These are phyloP conservation scores for Aureobasidium sp. DNA, from an alignment of 2,329 filamentous ascomycete genomes.

Conservation along the genomic window DNA sequence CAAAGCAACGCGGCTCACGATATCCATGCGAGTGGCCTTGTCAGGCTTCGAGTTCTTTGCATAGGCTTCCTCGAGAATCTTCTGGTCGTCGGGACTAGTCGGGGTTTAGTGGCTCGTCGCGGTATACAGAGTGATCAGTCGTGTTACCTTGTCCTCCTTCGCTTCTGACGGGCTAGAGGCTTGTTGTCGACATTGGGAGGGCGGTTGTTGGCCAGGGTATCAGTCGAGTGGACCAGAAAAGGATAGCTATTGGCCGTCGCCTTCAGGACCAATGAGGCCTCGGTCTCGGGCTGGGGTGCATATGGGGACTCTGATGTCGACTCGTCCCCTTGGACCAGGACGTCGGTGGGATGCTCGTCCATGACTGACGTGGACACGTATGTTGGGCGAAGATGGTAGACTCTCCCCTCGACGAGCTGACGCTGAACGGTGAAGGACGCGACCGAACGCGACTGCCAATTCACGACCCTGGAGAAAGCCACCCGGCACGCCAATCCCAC, in stretches of 20 bases:
- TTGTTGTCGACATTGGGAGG: conserved; percentile 53
- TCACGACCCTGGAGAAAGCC: background rate
- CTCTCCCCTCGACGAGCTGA: background rate
- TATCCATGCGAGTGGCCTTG: conserved; percentile 74
- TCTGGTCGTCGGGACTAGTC: conserved; percentile 74
- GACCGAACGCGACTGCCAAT: background rate
- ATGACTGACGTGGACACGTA: background rate
- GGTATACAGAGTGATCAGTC: background rate
- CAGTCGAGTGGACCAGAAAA: conserved; percentile 53
- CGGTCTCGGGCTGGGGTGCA: conserved; percentile 3
- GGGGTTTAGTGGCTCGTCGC: background rate
- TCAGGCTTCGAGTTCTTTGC: conserved; percentile 81
- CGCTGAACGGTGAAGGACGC: background rate
- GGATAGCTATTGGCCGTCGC: conserved; percentile 31
- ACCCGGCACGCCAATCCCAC: background rate
- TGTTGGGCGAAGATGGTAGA: background rate
- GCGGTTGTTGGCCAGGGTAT: conserved; percentile 47
- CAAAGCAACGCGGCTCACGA: conserved; percentile 76
- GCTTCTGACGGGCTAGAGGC: conserved; percentile 51
- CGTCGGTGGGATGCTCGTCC: background rate
- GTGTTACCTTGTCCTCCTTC: conserved; percentile 53
- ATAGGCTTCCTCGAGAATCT: conserved; percentile 79
- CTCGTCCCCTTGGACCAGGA: background rate
- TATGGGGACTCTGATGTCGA: background rate
- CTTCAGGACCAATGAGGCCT: conserved; percentile 5